A percentile compares a stretch with the other conserved stretches of the same genome.
These are phyloP conservation scores for Xanthoceras sorbifolium DNA, from an alignment of 345 rosid species.

Conservation along the genomic window DNA sequence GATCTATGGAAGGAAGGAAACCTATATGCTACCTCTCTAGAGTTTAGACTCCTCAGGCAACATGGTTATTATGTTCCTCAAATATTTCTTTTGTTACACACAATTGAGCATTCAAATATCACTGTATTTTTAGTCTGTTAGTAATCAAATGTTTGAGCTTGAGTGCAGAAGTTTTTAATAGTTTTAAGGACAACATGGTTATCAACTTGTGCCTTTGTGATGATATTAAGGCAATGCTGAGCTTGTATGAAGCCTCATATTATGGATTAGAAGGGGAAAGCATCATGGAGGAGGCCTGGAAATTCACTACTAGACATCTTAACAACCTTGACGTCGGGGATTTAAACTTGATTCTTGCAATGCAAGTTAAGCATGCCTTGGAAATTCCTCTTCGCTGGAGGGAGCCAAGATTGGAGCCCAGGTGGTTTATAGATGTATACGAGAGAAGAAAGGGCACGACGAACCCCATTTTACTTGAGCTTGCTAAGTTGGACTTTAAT, in stretches of 20 bases:
- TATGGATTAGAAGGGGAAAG: constrained; percentile 17
- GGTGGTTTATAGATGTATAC: constrained; percentile 26
- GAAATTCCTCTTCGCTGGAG: constrained; percentile 25
- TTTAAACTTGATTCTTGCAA: background rate
- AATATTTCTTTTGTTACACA: too few species aligned
- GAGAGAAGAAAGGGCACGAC: background rate
- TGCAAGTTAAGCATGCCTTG: constrained; percentile 20
- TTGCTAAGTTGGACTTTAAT: constrained; percentile 25
- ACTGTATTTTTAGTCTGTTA: too few species aligned
- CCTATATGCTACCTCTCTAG: constrained; percentile 1
- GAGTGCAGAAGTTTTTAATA: constrained; percentile 15
- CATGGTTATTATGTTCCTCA: constrained; percentile 3
- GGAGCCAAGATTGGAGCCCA: constrained; percentile 8
- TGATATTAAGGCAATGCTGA: constrained; percentile 13
- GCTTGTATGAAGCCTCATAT: constrained; percentile 24
- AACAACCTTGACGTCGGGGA: background rate
- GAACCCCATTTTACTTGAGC: constrained; percentile 15
- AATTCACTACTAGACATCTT: constrained; percentile 7
- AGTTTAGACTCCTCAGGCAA: constrained; percentile 13
- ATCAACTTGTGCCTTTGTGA: background rate
- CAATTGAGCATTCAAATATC: too few species aligned
- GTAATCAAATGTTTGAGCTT: too few species aligned
- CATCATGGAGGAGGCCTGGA: constrained; percentile 15
- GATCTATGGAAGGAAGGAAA: constrained; percentile 10
- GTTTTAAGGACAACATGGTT: constrained; percentile 4